Evolutionary conservation across 2,329 filamentous ascomycete genomes (phyloP), one percentile per base, ranked within the genome.

Genomic region (Fusarium sororula): DNA sequence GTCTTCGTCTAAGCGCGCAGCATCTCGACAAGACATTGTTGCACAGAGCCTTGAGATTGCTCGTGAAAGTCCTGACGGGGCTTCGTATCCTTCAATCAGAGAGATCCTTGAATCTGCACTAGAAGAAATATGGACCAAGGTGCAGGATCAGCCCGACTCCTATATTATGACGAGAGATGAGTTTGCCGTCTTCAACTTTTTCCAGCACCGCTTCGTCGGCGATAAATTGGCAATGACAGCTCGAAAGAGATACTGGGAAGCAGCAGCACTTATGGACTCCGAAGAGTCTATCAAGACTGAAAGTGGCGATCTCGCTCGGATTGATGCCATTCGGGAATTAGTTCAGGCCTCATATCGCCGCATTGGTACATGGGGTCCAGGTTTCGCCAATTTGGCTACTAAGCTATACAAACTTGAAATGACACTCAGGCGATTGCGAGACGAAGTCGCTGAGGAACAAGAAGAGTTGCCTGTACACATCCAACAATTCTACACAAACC

Each of bases 151-250:
- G 39, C 93, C 93, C 3, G 83, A 88, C 57, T 85, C 86, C 17
- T 97, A 96, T 82, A 82, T 96, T 71, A 90, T 97, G 85, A 90
- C 86, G 37, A 86, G 88, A 70, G 90, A 94, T 81, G 94, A 97
- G 83, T 97, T 96, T 78, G 90, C 93, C 62, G 87, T 97, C 68
- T 95, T 97, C 89, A 97, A 96, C 85, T 96, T 92, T 82, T 96
- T 93, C 81, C 91, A 93, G 70, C 83, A 88, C 70, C 89, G 92
- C 14, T 94, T 92, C 78, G 81, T 84, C 32, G 89, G 89, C 64
- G 81, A 88, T 72, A 79, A 83, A 68, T 76, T 84, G 24, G 86
- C 86, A 42, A 78, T 83, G n/a, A 81, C 80, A 35, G 88, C 88
- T n/a, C 83, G 84, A 70, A 85, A 80, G 74, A 82, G 87, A 66